Evolutionary conservation across 805 yeast genomes (phyloP), one percentile per base, ranked within the genome.

Genomic region (Ogataea parapolymorpha): DNA sequence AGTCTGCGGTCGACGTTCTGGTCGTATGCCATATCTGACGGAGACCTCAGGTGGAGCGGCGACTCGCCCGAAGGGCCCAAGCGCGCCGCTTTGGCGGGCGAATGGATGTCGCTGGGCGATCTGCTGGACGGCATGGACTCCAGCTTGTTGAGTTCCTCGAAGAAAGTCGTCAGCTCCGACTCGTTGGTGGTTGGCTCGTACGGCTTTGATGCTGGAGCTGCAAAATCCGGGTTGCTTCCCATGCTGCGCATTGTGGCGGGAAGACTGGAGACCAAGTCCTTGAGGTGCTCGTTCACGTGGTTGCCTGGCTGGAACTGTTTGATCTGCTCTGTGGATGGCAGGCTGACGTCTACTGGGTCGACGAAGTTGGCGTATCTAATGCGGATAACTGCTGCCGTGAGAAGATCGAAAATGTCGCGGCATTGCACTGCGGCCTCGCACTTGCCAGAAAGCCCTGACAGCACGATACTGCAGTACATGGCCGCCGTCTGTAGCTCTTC

Each of bases 391-490:
- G 86, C 95, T 6, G 84, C 80, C 0, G 85, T 71, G 34, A 87
- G 61, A 25, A 84, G 75, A 48, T 83, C 85, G 55, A 83, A 82
- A 23, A 85, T 80, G 45, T 81, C 85, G 27, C 75, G 69, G 55
- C 95, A 86, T 38, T 74, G 77, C 7, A 64, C 63, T 0, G 95
- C 95, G 1, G 95, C 91, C 46, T 82, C 89, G 61, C 95, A 86
- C 30, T 79, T 71, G 35, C 81, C 87, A 20, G 71, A 66, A 54
- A 87, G 65, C 24, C 83, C 76, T 16, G 71, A 69, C 40, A 87
- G 62, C 3, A 85, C 82, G 11, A 69, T 67, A 37, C 79, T 67
- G 36, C 85, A 79, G 31, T 73, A 71, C 9, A 56, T 50, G 2
- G 75, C 65, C 29, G 67, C 63, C 20, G 67, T 68, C 17, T 84